Base-by-base conservation (phyloP, 2,329 filamentous ascomycete genomes). In the Cordyceps farinosa region DNA sequence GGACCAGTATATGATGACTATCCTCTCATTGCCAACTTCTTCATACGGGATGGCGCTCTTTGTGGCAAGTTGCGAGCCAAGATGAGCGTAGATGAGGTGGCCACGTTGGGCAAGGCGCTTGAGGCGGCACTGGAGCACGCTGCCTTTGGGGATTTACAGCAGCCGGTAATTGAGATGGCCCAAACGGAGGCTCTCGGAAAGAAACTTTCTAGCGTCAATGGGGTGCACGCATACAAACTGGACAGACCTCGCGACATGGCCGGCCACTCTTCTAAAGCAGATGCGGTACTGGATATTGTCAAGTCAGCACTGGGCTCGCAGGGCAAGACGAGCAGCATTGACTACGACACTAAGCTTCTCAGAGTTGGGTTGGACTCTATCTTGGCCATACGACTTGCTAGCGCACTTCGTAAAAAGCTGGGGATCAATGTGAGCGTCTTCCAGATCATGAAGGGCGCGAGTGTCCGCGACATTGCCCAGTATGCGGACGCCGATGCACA, bases 301-400 rank as follows among this genome's bases (percentile, higher is more conserved):
- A 69, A 67, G 40, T 47, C 51, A 15, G 59, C 69, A 3, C 53
- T 70, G 4, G 67, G 66, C 1, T 30, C 55, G 8, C 17, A 22
- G 8, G 13, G 17, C 3, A 61, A 64, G 22, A 63, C 65, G n/a
- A 66, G 66, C 53, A 50, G 54, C 8, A 65, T 69, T 9, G 56
- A 45, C 15, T 61, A 65, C 54, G 61, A 58, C 27, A 70, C 66
- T 6, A 67, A 59, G 57, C 64, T 70, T 13, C 53, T 68, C 40
- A 70, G 70, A 36, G 51, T 65, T 5, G 69, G 69, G 2, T 55
- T 70, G 1, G 69, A 70, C 50, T 70, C 69, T 2, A 70, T 70
- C 60, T 63, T 61, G 22, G 69, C 69, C 30, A 70, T 70, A 52
- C 66, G 67, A 4, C 55, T 70, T 9, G 67, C 68, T 3, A 67